Conservation (phyloP, 1,284 basidiomycete genomes). For the Trametes sp. region DNA sequence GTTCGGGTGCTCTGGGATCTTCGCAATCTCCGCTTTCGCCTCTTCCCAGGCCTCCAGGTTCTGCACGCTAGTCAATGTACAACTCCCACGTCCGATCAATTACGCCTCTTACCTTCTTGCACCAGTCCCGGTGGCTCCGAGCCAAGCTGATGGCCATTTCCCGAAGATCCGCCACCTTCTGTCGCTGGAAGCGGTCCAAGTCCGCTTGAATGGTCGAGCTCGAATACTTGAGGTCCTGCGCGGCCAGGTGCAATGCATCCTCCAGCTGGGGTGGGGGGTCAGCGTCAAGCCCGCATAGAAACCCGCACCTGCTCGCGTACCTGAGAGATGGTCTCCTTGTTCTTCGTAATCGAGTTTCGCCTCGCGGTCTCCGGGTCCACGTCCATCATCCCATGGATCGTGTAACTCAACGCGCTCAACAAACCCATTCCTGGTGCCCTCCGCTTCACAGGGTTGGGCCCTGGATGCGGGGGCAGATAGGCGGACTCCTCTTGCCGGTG, state of each 20-base stretch:
- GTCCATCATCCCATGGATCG: slow-evolving; percentile 98
- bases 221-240: slow-evolving; percentile 94
- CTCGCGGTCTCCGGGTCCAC: slow-evolving; percentile 96
- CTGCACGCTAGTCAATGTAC: slow-evolving; percentile 50
- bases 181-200: slow-evolving; percentile 96
- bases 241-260: slow-evolving; percentile 88
- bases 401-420: slow-evolving; percentile 92
- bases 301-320: slow-evolving; percentile 51
- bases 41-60: slow-evolving; percentile 98
- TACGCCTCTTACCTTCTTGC: slow-evolving; percentile 73
- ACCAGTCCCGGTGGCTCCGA: slow-evolving; percentile 93
- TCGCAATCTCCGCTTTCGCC: slow-evolving; percentile 89
- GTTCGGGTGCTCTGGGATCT: slow-evolving; percentile 91
- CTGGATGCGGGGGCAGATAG: slow-evolving; percentile 77
- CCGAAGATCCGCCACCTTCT: slow-evolving; percentile 95
- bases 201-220: slow-evolving; percentile 97
- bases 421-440: slow-evolving; percentile 85
- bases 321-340: slow-evolving; percentile 92
- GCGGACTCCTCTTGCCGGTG: slow-evolving; percentile 43
- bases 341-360: slow-evolving; percentile 92
- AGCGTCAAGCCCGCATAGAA: not conserved
- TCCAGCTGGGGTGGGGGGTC: slow-evolving; percentile 72
- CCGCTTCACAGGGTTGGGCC: slow-evolving; percentile 68
- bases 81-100: not conserved
- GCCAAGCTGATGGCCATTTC: slow-evolving; percentile 94